Base-by-base conservation (phyloP, 2,329 filamentous ascomycete species). In the Neopestalotiopsis sp. region DNA sequence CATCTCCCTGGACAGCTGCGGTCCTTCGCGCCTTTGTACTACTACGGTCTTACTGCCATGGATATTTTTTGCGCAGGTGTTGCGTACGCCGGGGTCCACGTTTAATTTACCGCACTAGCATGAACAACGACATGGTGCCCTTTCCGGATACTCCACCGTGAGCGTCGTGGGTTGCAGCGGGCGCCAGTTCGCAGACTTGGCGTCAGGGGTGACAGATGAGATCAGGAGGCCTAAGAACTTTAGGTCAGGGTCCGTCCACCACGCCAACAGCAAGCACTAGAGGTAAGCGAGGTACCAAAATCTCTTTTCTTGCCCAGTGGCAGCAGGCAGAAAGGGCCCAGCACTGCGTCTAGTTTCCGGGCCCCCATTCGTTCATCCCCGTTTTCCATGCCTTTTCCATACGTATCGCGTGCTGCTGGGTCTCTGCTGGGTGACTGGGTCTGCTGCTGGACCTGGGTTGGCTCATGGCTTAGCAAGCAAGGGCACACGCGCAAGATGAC, bases 81-180 rank as follows among this genome's bases (percentile, higher is more conserved):
- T 52, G 45, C 45, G 45, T 52, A 24, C 45, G 45, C 45, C 17
- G 45, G 45, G 45, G 45, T 52, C 45, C 45, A 52, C 45, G 45
- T 52, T n/a, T 52, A 52, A 52, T 52, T 52, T 52, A 52, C 45
- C 45, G 45, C 45, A 52, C 45, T 52, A 52, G 45, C 45, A 52
- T 52, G 45, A 52, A 52, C 17, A 52, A 52, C 45, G 45, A 52
- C 45, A 52, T 52, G 45, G 45, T 52, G 45, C 45, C 45, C 45
- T 20, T 52, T n/a, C 45, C 45, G 45, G 45, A 20, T 14, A 52
- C 45, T 52, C 45, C 45, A 52, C 45, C 45, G 45, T 20, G 14
- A 52, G 45, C 45, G 17, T 52, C 45, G 17, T 52, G 45, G 45
- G 45, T 52, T 20, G 45, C 45, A 52, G n/a, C 45, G n/a, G 45